Evolutionary conservation across 2,329 filamentous ascomycete species (phyloP).

Genomic region (Fusarium torreyae): DNA sequence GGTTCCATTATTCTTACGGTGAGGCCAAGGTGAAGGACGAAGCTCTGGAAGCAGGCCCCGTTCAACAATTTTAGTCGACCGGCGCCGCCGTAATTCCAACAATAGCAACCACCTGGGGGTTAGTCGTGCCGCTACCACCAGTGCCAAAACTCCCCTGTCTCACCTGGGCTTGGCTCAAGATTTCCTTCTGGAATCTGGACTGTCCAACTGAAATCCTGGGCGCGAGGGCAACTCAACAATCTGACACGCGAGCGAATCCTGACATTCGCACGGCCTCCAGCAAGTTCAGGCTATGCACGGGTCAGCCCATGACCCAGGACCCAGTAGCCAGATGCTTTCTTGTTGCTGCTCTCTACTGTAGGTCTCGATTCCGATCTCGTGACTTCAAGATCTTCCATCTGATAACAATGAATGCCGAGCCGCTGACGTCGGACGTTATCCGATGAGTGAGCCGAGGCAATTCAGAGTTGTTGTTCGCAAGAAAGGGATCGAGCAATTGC

Average conservation of each 20-base stretch:
- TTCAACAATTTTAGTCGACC: slow-evolving; percentile 44
- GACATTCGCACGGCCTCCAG: slow-evolving; percentile 27
- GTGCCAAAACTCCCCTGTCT: slow-evolving; percentile 7
- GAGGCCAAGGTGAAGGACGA: slow-evolving; percentile 40
- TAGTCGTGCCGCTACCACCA: neutral
- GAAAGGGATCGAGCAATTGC: slow-evolving; percentile 30
- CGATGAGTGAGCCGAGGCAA: slow-evolving; percentile 45
- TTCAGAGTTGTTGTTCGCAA: slow-evolving; percentile 24
- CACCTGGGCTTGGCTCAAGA: slow-evolving; percentile 20
- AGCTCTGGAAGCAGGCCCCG: slow-evolving; percentile 24
- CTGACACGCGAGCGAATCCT: slow-evolving; percentile 29
- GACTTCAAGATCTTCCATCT: slow-evolving; percentile 32
- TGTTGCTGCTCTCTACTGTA: slow-evolving; percentile 10
- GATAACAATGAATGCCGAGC: slow-evolving; percentile 10
- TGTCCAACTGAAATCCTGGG: slow-evolving; percentile 20
- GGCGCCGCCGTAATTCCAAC: slow-evolving; percentile 38
- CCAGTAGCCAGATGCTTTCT: slow-evolving; percentile 9
- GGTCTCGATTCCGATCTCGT: slow-evolving; percentile 27
- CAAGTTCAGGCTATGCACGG: slow-evolving; percentile 18
- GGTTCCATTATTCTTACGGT: slow-evolving; percentile 31
- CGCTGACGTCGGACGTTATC: slow-evolving; percentile 29
- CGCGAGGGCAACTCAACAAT: slow-evolving; percentile 37
- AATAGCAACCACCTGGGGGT: slow-evolving; percentile 37
- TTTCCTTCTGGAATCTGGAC: slow-evolving; percentile 21
- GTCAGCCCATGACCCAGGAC: slow-evolving; percentile 25